Evolutionary conservation across 2,329 filamentous ascomycete genomes (phyloP), one percentile per base, ranked within the genome.

Genomic region (Fusarium caatingaense): DNA sequence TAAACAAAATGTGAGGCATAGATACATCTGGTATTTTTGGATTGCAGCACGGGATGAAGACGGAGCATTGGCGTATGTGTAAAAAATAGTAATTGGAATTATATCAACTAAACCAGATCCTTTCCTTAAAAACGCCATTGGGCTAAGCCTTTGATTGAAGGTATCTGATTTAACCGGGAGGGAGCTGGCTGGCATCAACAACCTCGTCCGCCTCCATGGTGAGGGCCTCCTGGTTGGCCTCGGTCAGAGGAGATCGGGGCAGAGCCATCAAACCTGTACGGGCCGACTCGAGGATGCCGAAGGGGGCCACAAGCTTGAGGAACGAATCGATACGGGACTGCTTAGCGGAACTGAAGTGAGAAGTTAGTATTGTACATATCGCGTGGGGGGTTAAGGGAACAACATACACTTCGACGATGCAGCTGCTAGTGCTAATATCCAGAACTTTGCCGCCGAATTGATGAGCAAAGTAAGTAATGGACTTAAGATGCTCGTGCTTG

Each of bases 381-480:
- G 3, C 23, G 11, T n/a, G 44, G 6, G 6, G 16, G 20, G 23
- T 40, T 42, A 25, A 28, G 18, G 54, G 56, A 12, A 4, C 15
- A 30, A 88, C 92, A 87, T 88, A 95, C 93, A 99, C 82, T 83
- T 99, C 96, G 64, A 99, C 94, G 80, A 98, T 98, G 83, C 96
- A 98, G 84, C 97, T 98, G 83, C 93, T 98, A 56, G 93, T 98
- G 85, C 94, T 97, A 76, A 99, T 98, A 81, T 99, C 96, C 75
- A 99, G 82, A 27, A 99, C 93, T 84, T 99, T 99, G 71, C 96
- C 96, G 60, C 94, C 94, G 76, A 99, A 99, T 78, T 99, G 96
- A 83, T 99, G 96, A 20, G 95, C 91, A 78, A 99, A 90, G 82
- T 97, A 96, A 60, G 96, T 99, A 77, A 99, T 97, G 60, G 92